Conservation (phyloP, 345 rosid genomes). For the Salix suchowensis region DNA sequence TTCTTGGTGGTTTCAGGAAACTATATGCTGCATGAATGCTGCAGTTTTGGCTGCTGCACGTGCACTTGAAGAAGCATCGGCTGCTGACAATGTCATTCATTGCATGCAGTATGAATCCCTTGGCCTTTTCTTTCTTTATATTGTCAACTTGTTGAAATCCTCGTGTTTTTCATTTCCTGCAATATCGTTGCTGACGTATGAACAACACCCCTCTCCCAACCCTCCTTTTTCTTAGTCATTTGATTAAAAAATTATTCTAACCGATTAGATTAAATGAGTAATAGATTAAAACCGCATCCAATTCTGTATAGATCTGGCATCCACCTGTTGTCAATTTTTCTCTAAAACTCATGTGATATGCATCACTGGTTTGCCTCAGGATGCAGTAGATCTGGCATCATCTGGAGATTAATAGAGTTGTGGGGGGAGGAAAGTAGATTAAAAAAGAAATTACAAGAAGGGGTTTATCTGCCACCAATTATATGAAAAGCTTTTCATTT, state of each 20-base stretch:
- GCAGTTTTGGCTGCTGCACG: slow-evolving; percentile 32
- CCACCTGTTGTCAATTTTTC: too few species aligned
- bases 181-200: background rate
- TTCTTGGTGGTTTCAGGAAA: slow-evolving; percentile 29
- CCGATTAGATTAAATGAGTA: too few species aligned
- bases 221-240: background rate
- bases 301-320: too few species aligned
- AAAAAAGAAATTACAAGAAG: background rate
- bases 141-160: background rate
- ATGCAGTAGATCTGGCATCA: background rate
- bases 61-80: slow-evolving; percentile 44
- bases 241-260: background rate
- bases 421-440: background rate
- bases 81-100: slow-evolving; percentile 29
- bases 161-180: background rate
- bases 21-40: slow-evolving; percentile 27
- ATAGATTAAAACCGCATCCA: too few species aligned
- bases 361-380: background rate
- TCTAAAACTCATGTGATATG: too few species aligned
- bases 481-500: background rate
- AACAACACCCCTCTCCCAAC: background rate
- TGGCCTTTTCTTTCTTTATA: background rate
- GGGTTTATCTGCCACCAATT: too few species aligned
- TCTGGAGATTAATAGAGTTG: background rate
- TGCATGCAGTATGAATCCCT: slow-evolving; percentile 34